Evolutionary conservation across 352 stramenopile species (phyloP).

Genomic region (Phytophthora hibernalis): DNA sequence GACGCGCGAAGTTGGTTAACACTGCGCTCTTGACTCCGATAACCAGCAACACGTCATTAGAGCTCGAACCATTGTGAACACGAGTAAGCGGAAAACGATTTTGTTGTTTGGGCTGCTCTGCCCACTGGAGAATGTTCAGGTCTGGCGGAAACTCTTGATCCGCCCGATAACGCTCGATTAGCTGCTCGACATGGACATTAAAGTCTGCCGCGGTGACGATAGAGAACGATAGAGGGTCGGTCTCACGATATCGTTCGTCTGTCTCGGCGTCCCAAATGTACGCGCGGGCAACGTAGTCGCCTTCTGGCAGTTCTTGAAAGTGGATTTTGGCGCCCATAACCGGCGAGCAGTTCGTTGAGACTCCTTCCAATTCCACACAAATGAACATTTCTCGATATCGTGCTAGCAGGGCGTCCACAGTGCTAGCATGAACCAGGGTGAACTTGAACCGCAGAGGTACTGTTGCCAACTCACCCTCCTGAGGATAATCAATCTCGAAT

Average conservation of each 20-base stretch:
- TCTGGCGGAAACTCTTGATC: slow-evolving; percentile 11
- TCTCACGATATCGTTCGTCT: neutral
- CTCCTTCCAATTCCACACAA: slow-evolving; percentile 25
- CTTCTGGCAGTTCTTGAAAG: slow-evolving; percentile 5
- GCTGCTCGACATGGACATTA: neutral
- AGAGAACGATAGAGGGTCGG: slow-evolving; percentile 7
- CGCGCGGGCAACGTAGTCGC: slow-evolving; percentile 3
- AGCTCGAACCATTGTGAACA: neutral
- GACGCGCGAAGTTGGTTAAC: slow-evolving; percentile 33
- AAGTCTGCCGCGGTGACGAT: slow-evolving; percentile 14
- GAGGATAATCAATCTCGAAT: slow-evolving; percentile 4
- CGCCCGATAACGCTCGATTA: neutral
- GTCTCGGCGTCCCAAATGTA: slow-evolving; percentile 8
- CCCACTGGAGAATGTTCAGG: slow-evolving; percentile 9
- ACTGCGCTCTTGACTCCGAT: slow-evolving; percentile 63
- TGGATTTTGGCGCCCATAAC: slow-evolving; percentile 31
- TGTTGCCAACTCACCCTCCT: neutral
- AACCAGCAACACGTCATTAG: slow-evolving; percentile 22
- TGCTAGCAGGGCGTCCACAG: neutral
- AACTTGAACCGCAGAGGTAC: slow-evolving; percentile 9
- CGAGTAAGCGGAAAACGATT: neutral
- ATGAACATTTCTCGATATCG: slow-evolving; percentile 5
- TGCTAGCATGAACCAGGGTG: neutral
- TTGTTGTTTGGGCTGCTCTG: slow-evolving; percentile 7
- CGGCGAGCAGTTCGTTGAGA: slow-evolving; percentile 5